Base-by-base conservation (phyloP, 371 early-diverging fungal species). In the Sporodiniella umbellata region DNA sequence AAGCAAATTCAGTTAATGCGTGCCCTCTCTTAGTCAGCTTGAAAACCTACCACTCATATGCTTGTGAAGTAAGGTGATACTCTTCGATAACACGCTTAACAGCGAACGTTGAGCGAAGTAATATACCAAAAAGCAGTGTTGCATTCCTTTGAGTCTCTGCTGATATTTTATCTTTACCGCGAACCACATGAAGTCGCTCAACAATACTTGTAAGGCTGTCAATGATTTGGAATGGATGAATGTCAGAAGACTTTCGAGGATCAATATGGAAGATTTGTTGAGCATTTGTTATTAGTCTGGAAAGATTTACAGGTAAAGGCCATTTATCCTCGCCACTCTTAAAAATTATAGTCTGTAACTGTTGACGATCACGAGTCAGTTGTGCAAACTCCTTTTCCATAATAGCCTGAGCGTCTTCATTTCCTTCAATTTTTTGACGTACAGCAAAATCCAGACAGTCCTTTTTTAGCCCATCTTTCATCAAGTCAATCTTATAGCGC, bases 281-380 rank as follows among this genome's bases (percentile, higher is more conserved):
- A 6, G 98, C 93, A 67, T 96, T 96, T 62, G 81, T 86, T 30
- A 99, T 90, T 45, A 98, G 70, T 33, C 97, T 90, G 51, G 79
- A 70, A 25, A 99, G 62, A 64, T 99, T 98, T 44, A 91, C 88
- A 12, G 98, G 97, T 54, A 99, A 69, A 24, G 96, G 94, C 90
- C 90, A 92, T 51, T 67, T 72, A 45, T 78, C 78, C 42, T 89
- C 84, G 48, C 89, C 87, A 48, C 74, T 80, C 47, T 80, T 82
- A 76, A 95, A 92, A 43, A 96, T 87, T 39, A 82, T 80, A 17
- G 73, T 69, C 53, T 95, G 87, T 48, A 95, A 68, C 30, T 81
- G 53, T 3, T 67, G 45, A 22, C 96, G 86, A 61, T 97, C 99
- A 17, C 80, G 73, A 3, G 55, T 28, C 24, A 98, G 76, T 63